Base-by-base conservation (phyloP, 148 eudicot genomes). In the Rhododendron molle region DNA sequence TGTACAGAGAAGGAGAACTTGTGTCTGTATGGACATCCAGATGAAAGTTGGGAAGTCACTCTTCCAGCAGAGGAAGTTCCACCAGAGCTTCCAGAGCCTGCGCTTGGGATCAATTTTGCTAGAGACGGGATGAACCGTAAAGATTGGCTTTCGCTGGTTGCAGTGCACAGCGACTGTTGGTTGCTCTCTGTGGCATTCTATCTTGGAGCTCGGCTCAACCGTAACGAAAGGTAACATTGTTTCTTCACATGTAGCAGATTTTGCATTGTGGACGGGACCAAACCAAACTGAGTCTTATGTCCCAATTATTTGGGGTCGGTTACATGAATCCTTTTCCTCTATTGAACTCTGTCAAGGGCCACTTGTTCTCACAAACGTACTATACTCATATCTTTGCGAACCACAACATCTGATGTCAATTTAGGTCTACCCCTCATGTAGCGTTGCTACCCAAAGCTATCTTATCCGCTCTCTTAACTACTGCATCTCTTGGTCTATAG, bases 1-100 rank as follows among this genome's bases (percentile, higher is more conserved):
- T 50, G 62, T 82, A 67, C 81, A 95, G 98, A 95, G 83, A 95
- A 94, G 93, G 98, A 95, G 86, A 95, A 95, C 87, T 87, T 94
- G 88, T 92, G 98, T 89, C 90, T 95, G 67, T 95, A 94, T 90
- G 98, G 98, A 69, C 94, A 93, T 86, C 89, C 95, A 50, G 91
- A 90, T 91, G 95, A 92, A 79, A 76, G 89, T 44, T 95, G 98
- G 98, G 98, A 93, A 90, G 98, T 95, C 11, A 93, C 90, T 89
- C 92, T 94, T 82, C 98, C 98, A 12, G 95, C 98, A 8, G 98
- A 95, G 85, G 95, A 95, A 90, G 97, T 95, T 79, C 98, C 98
- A 79, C 97, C 98, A 0, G 98, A 95, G 92, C 97, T 95, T 88
- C 98, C 98, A 36, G 98, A 95, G 91, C 98, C 98, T 76, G 98